Base-by-base conservation (phyloP, 2,329 filamentous ascomycete species). In the Hymenoscyphus infarciens region DNA sequence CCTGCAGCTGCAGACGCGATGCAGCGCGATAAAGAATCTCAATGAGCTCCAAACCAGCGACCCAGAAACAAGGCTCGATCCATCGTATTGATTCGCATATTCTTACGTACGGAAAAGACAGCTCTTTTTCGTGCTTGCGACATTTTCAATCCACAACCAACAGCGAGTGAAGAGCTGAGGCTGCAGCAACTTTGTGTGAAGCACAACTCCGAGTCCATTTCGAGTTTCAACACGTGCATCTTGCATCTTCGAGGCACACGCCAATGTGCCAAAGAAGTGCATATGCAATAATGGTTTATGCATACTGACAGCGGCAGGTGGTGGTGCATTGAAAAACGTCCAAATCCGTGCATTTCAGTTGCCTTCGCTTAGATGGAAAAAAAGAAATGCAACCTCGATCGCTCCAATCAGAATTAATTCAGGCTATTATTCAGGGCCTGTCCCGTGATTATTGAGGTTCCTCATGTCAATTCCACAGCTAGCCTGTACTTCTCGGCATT, bases 221-320 rank as follows among this genome's bases (percentile, higher is more conserved):
- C 49, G 54, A 61, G 63, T 60, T 64, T 62, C 60, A 45, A 60
- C 63, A 64, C 60, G 57, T 64, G 63, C 63, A 60, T 56, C 38
- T 59, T 56, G 57, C 49, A 54, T 60, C 29, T 31, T 57, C 35
- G 57, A 33, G 45, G 52, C 39, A n/a, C 39, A 42, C 39, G 7
- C n/a, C 39, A 19, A 42, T 52, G 39, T 25, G 33, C 56, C 8
- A 59, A 54, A 13, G 38, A 54, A 13, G 38, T 45, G 45, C 57
- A 60, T 55, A 62, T 64, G 57, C 60, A 62, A 64, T 62, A 58
- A 35, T 60, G 39, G 60, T 62, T 61, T 54, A 59, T 61, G 62
- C 58, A 63, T 42, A 59, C 16, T 61, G 45, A 61, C 59, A 63
- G 55, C 45, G 42, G 25, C 25, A 27, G 25, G 25, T 27, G 57